phyloP scores from a whole-genome alignment of 2,329 filamentous ascomycete species.

The Penicillium sp. region DNA sequence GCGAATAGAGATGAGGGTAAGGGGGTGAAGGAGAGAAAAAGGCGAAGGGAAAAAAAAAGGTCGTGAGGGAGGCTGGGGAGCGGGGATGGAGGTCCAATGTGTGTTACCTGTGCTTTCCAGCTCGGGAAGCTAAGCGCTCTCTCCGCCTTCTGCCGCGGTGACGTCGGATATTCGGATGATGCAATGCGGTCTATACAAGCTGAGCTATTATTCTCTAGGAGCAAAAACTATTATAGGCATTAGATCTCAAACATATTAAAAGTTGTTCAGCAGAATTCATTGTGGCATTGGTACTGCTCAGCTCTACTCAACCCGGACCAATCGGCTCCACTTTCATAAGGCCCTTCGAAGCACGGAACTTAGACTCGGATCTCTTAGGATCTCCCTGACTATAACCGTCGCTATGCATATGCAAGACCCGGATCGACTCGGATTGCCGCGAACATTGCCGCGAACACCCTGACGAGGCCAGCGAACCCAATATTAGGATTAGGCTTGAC shows the following conservation, averaged over 20 bases:
- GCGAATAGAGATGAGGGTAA: neutral
- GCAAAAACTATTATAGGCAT: too few relatives aligned
- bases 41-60: slow-evolving; percentile 6
- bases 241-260: too few relatives aligned
- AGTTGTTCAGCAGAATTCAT: too few relatives aligned
- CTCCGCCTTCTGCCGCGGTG: slow-evolving; percentile 25
- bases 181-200: slow-evolving; percentile 6
- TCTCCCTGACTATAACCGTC: neutral
- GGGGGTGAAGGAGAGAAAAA: slow-evolving; percentile 1
- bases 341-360: neutral
- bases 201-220: neutral
- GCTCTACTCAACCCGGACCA: neutral
- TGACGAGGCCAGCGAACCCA: neutral
- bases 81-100: slow-evolving; percentile 20
- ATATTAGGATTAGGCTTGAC: neutral
- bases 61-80: slow-evolving; percentile 23
- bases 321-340: neutral
- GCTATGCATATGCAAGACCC: neutral
- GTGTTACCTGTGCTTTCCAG: slow-evolving; percentile 24
- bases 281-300: too few relatives aligned
- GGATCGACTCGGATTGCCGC: neutral
- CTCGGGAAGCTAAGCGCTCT: slow-evolving; percentile 16
- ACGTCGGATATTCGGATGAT: slow-evolving; percentile 26
- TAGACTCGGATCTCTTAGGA: neutral
- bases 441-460: neutral